phyloP scores from a whole-genome alignment of 768 basidiomycete genomes.

The Serendipita sp. region DNA sequence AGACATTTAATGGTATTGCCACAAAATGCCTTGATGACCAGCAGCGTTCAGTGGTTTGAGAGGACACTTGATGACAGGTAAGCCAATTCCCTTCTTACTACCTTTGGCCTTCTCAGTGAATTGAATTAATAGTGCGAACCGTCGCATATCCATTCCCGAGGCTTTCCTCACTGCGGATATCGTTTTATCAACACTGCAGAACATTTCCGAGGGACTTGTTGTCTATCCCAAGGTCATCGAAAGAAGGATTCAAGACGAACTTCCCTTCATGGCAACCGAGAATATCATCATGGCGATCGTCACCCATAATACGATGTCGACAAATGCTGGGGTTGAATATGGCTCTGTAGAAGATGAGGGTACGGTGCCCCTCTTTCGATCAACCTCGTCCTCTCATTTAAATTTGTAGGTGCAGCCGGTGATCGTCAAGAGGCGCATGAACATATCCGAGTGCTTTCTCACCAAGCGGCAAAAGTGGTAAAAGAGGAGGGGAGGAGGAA shows the following conservation, averaged over 20 bases:
- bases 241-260: conserved; percentile 79
- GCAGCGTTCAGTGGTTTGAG: conserved; percentile 96
- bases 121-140: conserved; percentile 57
- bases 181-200: conserved; percentile 85
- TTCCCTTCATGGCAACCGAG: conserved; percentile 99
- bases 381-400: background rate
- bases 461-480: conserved; percentile 86
- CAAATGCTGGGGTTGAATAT: background rate
- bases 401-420: conserved; percentile 46
- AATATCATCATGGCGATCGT: conserved; percentile 99
- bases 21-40: conserved; percentile 91
- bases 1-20: conserved; percentile 91
- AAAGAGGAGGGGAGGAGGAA: conserved; percentile 91
- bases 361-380: background rate
- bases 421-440: conserved; percentile 96
- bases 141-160: conserved; percentile 89
- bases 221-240: conserved; percentile 95
- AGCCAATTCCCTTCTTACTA: background rate
- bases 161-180: conserved; percentile 96
- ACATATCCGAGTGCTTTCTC: conserved; percentile 82
- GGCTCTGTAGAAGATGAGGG: background rate
- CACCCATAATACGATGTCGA: conserved; percentile 20
- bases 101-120: background rate
- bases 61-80: conserved; percentile 92
- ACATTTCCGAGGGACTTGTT: conserved; percentile 96